phyloP scores from a whole-genome alignment of 768 basidiomycete genomes.

The Psilocybe tampanensis region DNA sequence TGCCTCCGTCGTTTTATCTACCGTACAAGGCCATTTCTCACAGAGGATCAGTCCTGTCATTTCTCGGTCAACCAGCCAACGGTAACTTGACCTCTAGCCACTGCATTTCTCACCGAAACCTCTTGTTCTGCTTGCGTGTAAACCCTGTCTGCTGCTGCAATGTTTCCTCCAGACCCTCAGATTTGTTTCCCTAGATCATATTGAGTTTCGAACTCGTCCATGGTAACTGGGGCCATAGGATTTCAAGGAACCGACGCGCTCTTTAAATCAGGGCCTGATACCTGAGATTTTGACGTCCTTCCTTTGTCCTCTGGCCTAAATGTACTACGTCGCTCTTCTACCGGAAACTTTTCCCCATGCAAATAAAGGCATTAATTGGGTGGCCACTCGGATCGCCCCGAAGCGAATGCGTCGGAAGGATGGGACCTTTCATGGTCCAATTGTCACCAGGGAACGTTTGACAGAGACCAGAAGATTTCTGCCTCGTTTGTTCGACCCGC shows the following conservation, averaged over 20 bases:
- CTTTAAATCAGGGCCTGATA: neutral
- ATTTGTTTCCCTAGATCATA: neutral
- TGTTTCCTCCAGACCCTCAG: neutral
- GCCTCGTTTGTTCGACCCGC: conserved; percentile 19
- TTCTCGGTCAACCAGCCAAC: neutral
- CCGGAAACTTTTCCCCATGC: conserved; percentile 1
- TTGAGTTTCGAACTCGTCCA: neutral
- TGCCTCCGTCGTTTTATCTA: neutral
- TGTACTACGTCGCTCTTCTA: neutral
- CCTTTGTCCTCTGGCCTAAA: conserved; percentile 1
- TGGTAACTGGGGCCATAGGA: neutral
- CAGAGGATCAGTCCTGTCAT: too few relatives aligned
- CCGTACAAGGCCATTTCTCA: neutral
- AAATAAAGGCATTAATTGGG: neutral
- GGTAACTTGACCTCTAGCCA: neutral
- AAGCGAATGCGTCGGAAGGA: conserved; percentile 3
- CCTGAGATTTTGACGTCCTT: conserved; percentile 56
- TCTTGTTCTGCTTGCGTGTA: neutral
- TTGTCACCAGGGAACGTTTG: conserved; percentile 22
- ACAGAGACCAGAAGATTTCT: conserved; percentile 12
- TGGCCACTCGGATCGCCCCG: neutral
- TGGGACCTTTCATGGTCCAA: conserved; percentile 10
- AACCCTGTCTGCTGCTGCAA: neutral
- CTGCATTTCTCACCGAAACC: neutral
- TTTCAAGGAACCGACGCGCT: neutral